A percentile compares a stretch with the other conserved stretches of the same genome.
phyloP scores from a whole-genome alignment of 1,284 basidiomycete genomes.

The Rhodotorula sp. region DNA sequence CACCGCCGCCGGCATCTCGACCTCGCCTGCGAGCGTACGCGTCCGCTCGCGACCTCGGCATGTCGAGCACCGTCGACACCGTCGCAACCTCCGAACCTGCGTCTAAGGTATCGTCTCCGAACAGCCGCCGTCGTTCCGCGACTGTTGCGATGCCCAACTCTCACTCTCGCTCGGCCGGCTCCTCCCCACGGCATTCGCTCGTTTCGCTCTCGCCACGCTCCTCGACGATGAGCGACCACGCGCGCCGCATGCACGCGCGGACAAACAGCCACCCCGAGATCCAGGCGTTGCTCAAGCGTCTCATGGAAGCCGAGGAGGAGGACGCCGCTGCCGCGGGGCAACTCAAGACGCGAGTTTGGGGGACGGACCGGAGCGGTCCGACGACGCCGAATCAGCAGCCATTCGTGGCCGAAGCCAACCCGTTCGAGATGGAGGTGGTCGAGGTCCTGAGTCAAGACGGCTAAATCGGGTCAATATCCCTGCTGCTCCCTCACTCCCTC shows the following conservation, averaged over 20 bases:
- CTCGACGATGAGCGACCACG: neutral
- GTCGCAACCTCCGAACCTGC: neutral
- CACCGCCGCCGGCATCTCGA: too few relatives aligned
- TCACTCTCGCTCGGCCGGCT: neutral
- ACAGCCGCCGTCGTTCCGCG: slow-evolving; percentile 13
- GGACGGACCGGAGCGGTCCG: neutral
- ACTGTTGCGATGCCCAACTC: slow-evolving; percentile 3
- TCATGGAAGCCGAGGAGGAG: slow-evolving; percentile 18
- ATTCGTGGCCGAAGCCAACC: neutral
- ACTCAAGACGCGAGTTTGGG: slow-evolving; percentile 29
- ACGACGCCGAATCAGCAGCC: neutral
- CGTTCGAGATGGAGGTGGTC: too few relatives aligned
- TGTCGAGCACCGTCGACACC: slow-evolving; percentile 8
- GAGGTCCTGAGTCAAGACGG: neutral
- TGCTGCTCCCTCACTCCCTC: neutral
- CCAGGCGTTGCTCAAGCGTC: slow-evolving; percentile 14
- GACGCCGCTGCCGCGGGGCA: neutral
- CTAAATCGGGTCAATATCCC: neutral
- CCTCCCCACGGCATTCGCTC: neutral
- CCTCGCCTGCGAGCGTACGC: slow-evolving; percentile 35
- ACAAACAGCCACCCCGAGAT: slow-evolving; percentile 34
- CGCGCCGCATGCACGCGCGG: slow-evolving; percentile 13
- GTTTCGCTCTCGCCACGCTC: slow-evolving; percentile 3
- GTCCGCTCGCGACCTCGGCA: slow-evolving; percentile 36
- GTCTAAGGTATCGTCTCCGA: neutral